A percentile compares a stretch with the other conserved stretches of the same genome.
Conservation (phyloP, 2,329 filamentous ascomycete genomes). For the Camillea tinctor region DNA sequence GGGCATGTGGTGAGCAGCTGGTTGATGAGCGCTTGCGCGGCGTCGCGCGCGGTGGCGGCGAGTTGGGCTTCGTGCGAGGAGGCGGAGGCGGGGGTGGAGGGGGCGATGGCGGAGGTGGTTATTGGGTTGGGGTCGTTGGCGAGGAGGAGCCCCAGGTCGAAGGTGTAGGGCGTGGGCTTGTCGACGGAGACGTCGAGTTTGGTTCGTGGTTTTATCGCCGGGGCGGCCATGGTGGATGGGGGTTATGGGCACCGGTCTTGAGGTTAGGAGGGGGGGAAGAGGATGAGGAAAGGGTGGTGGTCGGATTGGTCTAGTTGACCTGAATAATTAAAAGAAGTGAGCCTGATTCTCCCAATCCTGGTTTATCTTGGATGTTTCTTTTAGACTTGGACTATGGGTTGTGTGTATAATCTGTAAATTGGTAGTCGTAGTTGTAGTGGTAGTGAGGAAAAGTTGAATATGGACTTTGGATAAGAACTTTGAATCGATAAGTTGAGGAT, state of each 20-base stretch:
- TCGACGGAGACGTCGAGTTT: constrained; percentile 31
- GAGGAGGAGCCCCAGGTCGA: constrained; percentile 66
- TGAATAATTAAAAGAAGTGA: too few relatives aligned
- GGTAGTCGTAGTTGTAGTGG: too few relatives aligned
- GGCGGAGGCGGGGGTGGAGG: constrained; percentile 47
- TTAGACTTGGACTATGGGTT: too few relatives aligned
- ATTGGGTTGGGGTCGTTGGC: constrained; percentile 81
- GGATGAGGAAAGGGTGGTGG: neutral
- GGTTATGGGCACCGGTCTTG: neutral
- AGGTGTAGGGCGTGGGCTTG: constrained; percentile 32
- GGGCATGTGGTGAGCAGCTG: constrained; percentile 88
- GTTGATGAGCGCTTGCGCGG: constrained; percentile 91
- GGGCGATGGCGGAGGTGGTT: constrained; percentile 19
- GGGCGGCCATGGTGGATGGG: constrained; percentile 21
- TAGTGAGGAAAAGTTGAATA: neutral
- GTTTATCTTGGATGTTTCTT: too few relatives aligned
- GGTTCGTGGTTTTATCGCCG: constrained; percentile 19
- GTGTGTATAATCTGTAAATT: too few relatives aligned
- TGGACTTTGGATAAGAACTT: neutral
- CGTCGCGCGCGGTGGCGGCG: constrained; percentile 75
- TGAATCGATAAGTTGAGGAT: constrained; percentile 4
- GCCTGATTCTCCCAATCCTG: too few relatives aligned
- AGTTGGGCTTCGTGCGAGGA: constrained; percentile 64
- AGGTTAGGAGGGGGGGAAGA: neutral
- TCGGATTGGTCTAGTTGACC: neutral